Evolutionary conservation across 495 filamentous ascomycete species (phyloP).

Genomic region (Podospora didyma): DNA sequence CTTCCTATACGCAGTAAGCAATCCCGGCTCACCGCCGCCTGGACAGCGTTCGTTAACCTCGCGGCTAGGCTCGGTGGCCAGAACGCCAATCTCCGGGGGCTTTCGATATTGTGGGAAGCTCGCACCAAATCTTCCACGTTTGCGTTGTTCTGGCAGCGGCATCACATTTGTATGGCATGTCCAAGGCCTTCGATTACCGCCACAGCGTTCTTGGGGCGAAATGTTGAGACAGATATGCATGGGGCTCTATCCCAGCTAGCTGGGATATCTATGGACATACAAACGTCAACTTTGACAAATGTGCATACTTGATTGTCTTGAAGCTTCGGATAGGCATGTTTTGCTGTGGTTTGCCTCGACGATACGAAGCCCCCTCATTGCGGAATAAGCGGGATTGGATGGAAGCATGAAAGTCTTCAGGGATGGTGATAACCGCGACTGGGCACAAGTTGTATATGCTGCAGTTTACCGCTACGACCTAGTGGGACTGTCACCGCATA

Average conservation of each 20-base stretch:
- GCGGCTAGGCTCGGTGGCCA: conserved; percentile 47
- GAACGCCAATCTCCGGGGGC: conserved; percentile 58
- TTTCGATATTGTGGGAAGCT: conserved; percentile 75
- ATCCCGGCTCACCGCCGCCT: neutral
- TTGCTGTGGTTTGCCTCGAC: too few species aligned
- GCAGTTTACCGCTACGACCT: too few species aligned
- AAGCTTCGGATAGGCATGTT: too few species aligned
- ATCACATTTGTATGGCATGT: conserved; percentile 59
- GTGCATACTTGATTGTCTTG: too few species aligned
- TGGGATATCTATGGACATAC: too few species aligned
- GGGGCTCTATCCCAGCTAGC: too few species aligned
- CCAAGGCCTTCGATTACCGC: conserved; percentile 47
- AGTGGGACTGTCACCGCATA: conserved; percentile 6
- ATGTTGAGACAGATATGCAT: conserved; percentile 16
- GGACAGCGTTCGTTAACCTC: too few species aligned
- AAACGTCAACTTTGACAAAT: too few species aligned
- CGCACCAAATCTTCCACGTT: conserved; percentile 78
- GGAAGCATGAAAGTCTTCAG: too few species aligned
- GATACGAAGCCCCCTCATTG: neutral
- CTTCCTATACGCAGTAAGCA: conserved; percentile 63
- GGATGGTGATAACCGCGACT: too few species aligned
- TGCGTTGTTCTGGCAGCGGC: conserved; percentile 65
- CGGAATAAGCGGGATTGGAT: too few species aligned
- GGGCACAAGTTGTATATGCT: too few species aligned
- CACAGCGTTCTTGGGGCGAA: conserved; percentile 35